Base-by-base conservation (phyloP, 202 grass and related monocot species). In the Schoenoplectus triqueter region DNA sequence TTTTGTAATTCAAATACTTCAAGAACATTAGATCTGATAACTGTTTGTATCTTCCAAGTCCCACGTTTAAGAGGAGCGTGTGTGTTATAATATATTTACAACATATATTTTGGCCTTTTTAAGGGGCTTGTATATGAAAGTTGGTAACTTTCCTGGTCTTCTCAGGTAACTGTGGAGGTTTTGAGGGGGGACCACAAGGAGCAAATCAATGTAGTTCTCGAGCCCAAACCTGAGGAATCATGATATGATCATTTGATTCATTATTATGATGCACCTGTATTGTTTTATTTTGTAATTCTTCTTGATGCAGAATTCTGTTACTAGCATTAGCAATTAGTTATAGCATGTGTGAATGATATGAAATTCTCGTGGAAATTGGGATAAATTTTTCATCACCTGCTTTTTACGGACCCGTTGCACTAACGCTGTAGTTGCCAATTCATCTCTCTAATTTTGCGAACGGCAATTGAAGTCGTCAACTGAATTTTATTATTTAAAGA, bases 101-200 rank as follows among this genome's bases (percentile, higher is more conserved):
- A 76, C 10, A 55, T 31, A 54, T 39, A 56, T 14, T 75, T 75
- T 18, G 31, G 31, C 31, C 48, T 14, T 1, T 75, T 76, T 54
- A 5, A 60, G 73, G 50, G 31, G 21, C 31, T 59, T 40, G n/a
- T 4, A 4, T 13, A 59, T 42, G 14, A 57, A 57, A 78, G 8
- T 31, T 61, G 0, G 4, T 78, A 60, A 78, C 15, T 40, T 78
- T 78, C 54, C 7, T 60, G 74, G 74, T 39, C 3, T 47, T 80
- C 31, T 72, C 61, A 98, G 93, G 91, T 98, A 85, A 92, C 86
- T 0, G 93, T 98, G 61, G 96, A 98, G 88, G 96, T 98, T 39
- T 84, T 98, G 85, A 92, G 96, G 59, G 96, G 91, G 22, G 96
- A 98, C 9, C 91, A 95, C 7, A 94, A 94, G 86, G 96, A 98